Evolutionary conservation across 2,329 filamentous ascomycete species (phyloP).

Genomic region (Colletotrichum lindemuthianum): DNA sequence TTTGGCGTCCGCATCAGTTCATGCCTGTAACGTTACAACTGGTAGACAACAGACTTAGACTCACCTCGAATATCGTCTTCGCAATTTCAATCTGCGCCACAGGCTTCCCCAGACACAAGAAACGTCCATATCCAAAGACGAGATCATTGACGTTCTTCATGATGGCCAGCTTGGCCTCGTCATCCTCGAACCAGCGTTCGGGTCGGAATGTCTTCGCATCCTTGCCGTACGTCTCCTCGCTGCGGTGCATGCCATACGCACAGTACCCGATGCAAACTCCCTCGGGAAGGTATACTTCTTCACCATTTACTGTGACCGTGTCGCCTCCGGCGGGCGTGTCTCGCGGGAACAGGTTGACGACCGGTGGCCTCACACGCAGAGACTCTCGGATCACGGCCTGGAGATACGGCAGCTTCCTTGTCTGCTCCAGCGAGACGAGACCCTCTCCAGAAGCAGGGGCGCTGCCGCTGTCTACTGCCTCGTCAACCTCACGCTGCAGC

Average conservation of each 20-base stretch:
- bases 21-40: too few relatives aligned
- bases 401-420: conserved; percentile 48
- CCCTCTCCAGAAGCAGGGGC: conserved; percentile 38
- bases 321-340: conserved; percentile 39
- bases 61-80: conserved; percentile 48
- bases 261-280: conserved; percentile 69
- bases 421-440: conserved; percentile 40
- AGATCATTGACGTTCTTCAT: conserved; percentile 33
- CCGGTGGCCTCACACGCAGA: conserved; percentile 43
- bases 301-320: conserved; percentile 30
- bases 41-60: conserved; percentile 12
- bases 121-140: conserved; percentile 32
- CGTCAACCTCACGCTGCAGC: conserved; percentile 56
- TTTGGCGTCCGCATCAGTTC: conserved; percentile 15
- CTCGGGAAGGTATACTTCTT: conserved; percentile 54
- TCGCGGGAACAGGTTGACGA: conserved; percentile 39
- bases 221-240: conserved; percentile 64
- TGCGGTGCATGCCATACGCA: conserved; percentile 69
- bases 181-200: conserved; percentile 63
- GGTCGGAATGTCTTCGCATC: conserved; percentile 66
- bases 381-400: conserved; percentile 51
- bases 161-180: conserved; percentile 42
- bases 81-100: conserved; percentile 32
- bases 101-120: conserved; percentile 31
- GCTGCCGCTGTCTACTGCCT: conserved; percentile 32